Evolutionary conservation across 306 rosid genomes (phyloP), one percentile per base, ranked within the genome.

Genomic region (Sicyos edulis): DNA sequence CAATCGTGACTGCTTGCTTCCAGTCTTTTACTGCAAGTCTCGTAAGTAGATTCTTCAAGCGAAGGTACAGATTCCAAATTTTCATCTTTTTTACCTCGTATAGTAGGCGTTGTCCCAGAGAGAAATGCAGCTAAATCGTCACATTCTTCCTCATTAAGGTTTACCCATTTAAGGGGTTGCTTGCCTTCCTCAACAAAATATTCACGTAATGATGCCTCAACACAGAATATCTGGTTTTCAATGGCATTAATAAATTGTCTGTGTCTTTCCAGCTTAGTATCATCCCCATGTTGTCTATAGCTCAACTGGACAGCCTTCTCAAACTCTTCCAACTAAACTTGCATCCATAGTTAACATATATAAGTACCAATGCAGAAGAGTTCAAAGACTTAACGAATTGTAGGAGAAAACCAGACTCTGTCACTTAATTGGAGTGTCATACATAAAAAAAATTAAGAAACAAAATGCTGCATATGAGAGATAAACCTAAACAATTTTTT

Each of bases 121-220:
- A 93, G 89, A 90, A 93, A 93, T 20, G 95, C 96, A 54, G 96
- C 98, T 45, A 93, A 81, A 84, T 93, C 97, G 76, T 90, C 89
- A 64, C 88, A 74, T 80, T 93, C 98, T 40, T 88, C 95, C 77
- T 90, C 87, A 61, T 90, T 88, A 34, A 93, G 85, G 72, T 87
- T 82, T 44, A 93, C 95, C 98, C 98, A 93, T 62, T 83, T 82
- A 72, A 88, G 83, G 15, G 96, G 90, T 76, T 84, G 86, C 87
- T 80, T 87, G 17, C 98, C 98, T 71, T 88, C 87, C 73, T 81
- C 88, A 51, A 55, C 47, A 72, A 75, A 85, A 9, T 83, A 93
- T 79, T 87, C 96, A 66, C 72, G 88, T 72, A 88, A 64, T 14
- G 85, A 80, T 61, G 81, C 78, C 83, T 93, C 98, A 70, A 87